phyloP scores from a whole-genome alignment of 441 rosid genomes.

The Adansonia rubrostipa region DNA sequence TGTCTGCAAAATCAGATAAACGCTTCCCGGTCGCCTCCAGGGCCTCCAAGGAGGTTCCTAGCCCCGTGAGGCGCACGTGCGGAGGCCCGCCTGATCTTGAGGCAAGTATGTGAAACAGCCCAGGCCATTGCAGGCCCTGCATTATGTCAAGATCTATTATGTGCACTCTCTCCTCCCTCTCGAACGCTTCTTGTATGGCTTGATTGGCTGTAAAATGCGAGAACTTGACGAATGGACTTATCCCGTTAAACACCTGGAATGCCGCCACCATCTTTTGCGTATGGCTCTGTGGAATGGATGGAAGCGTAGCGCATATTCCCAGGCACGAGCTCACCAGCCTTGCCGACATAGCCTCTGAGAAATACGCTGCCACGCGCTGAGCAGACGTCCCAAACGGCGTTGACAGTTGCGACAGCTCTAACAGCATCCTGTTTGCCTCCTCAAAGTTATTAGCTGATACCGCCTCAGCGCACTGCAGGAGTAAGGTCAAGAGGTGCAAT shows the following conservation, averaged over 20 bases:
- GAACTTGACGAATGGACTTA: slow-evolving; percentile 93
- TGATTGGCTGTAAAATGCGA: slow-evolving; percentile 97
- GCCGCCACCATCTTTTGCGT: slow-evolving; percentile 82
- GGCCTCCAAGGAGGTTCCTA: slow-evolving; percentile 88
- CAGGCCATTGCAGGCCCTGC: slow-evolving; percentile 99
- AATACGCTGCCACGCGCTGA: slow-evolving; percentile 94
- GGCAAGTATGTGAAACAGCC: slow-evolving; percentile 86
- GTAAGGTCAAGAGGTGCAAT: slow-evolving; percentile 79
- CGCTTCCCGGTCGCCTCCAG: slow-evolving; percentile 93
- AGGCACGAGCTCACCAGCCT: slow-evolving; percentile 81
- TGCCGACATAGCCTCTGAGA: slow-evolving; percentile 95
- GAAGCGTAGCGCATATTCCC: slow-evolving; percentile 76
- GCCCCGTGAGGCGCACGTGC: slow-evolving; percentile 84
- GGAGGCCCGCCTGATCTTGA: slow-evolving; percentile 93
- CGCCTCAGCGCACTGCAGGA: slow-evolving; percentile 95
- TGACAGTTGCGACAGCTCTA: slow-evolving; percentile 83
- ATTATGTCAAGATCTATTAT: slow-evolving; percentile 92
- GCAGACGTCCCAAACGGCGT: slow-evolving; percentile 95
- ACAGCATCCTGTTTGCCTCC: slow-evolving; percentile 86
- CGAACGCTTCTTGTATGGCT: slow-evolving; percentile 96
- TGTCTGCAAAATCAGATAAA: slow-evolving; percentile 81
- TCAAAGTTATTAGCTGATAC: slow-evolving; percentile 83
- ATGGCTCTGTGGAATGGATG: slow-evolving; percentile 64
- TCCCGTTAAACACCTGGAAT: slow-evolving; percentile 94
- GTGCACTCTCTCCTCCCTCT: slow-evolving; percentile 90